Evolutionary conservation across 179 eudicot genomes (phyloP), one percentile per base, ranked within the genome.

Genomic region (Actinidia polygama): DNA sequence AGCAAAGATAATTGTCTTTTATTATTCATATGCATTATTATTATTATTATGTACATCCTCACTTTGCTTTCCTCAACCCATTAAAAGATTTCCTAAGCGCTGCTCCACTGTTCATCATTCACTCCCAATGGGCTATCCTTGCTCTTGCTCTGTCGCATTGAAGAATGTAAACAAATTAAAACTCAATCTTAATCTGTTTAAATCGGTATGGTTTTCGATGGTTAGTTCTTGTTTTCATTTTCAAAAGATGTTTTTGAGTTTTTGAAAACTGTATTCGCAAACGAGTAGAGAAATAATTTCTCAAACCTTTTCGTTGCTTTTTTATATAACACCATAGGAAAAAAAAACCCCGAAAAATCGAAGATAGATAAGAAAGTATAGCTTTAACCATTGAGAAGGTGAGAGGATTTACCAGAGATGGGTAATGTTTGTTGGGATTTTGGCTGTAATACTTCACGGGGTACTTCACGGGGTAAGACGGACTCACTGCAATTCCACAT

Each of bases 361-460:
- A 21, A 63, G 15, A 47, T 1, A 21, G 68, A 73, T n/a, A 51
- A 50, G 5, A 19, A 14, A 5, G n/a, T 10, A 23, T 4, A 75
- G 1, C 80, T 36, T 53, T 89, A 83, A 92, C 94, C 86, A 84
- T 72, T 15, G 75, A 82, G 84, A 93, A 92, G 61, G 92, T 90
- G 0, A 89, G 88, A 14, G 92, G 93, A n/a, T 57, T 79, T 24
- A 85, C 74, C 3, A 93, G 94, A 18, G 95, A 86, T 3, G 94
- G 95, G 58, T 93, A 91, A 0, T 94, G 95, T 81, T 91, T 92
- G 12, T 93, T 91, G 1, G 95, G 94, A 78, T 92, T 92, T 62
- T 55, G 64, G 24, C 94, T 88, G 4, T 40, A 40, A 3, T 40
- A 85, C 89, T 92, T 92, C 73, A 84, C 64, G 0, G 44, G 44